Evolutionary conservation across 345 rosid genomes (phyloP), one percentile per base, ranked within the genome.

Genomic region (Gossypium sturtianum): DNA sequence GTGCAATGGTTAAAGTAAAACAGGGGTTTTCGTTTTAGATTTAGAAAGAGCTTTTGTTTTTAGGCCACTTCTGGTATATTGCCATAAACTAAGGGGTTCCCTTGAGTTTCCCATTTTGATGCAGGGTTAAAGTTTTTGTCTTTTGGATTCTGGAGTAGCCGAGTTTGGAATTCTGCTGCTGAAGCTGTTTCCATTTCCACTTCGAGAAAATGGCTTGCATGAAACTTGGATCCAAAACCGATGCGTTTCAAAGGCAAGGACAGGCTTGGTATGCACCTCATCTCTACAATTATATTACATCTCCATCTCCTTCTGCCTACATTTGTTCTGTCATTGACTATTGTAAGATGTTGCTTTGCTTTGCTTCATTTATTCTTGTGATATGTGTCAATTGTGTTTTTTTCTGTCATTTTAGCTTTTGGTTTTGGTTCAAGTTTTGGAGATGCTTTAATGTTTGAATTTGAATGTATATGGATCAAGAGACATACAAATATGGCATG

Each of bases 241-340:
- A 94, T 86, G 91, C 98, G 45, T 92, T 94, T 78, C 95, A 87
- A 81, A 87, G 90, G 85, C 95, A 88, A 83, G 98, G 98, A 75
- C 98, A 92, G 79, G 97, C 98, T 71, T 94, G 98, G 98, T 94
- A 90, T 79, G 87, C 45, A 54, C 54, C 43, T 59, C 27, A 20
- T 67, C 56, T 54, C 44, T 75, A 53, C 10, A 3, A 13, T 51
- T 60, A 57, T 29, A 66, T 43, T 49, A 11, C 22, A 61, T 62
- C 41, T 62, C 67, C 66, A 20, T 71, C 76, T 65, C 22, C 4
- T 25, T 54, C 15, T 43, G 34, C 11, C 44, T 29, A 27, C 8
- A 27, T 70, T 9, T 70, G 15, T 49, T 51, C n/a, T 20, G 53
- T 22, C 34, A 66, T 45, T 66, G 6, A 20, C 54, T 66, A 20